Evolutionary conservation across 768 basidiomycete species (phyloP), one percentile per base, ranked within the genome.

Genomic region (Boletus speciosus): DNA sequence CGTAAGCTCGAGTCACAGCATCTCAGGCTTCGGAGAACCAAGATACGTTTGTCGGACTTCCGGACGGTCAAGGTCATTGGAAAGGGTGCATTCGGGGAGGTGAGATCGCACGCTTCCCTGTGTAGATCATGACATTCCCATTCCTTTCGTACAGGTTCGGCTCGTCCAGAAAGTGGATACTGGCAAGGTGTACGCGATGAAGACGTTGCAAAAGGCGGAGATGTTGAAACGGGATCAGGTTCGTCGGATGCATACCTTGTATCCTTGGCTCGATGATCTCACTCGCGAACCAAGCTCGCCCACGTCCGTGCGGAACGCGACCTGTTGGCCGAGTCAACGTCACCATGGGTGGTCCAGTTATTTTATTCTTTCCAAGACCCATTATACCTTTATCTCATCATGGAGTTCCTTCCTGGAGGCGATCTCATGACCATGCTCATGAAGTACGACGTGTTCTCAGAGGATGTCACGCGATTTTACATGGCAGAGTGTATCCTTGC

Each of bases 381-480:
- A 1, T 76, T 92, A 49, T 98, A 96, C 68, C 84, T 99, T 27
- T 99, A 98, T 75, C 83, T 99, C 56, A 90, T 99, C 77, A 99
- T 99, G 96, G 87, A 89, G 73, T 89, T 88, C 72, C 77, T 85
- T 41, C 83, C 84, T 36, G 96, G 96, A 42, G 96, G 96, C n/a
- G 96, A 99, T 70, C 78, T 99, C 58, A 98, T 99, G 96, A 98
- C 97, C 12, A 99, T 98, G 96, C 77, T 99, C 62, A 99, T 99
- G 88, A 98, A 98, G 73, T 98, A 99, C 73, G 96, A 98, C 71
- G 90, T 96, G 8, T 98, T 98, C 75, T 93, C 92, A 7, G 97
- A 98, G 72, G 96, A 98, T 67, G 96, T 98, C 36, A 95, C 93
- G 31, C 86, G 96, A 54, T 98, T 99, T 74, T 99, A 99, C 72